Evolutionary conservation across 306 rosid species (phyloP).

Genomic region (Trifolium fragiferum): DNA sequence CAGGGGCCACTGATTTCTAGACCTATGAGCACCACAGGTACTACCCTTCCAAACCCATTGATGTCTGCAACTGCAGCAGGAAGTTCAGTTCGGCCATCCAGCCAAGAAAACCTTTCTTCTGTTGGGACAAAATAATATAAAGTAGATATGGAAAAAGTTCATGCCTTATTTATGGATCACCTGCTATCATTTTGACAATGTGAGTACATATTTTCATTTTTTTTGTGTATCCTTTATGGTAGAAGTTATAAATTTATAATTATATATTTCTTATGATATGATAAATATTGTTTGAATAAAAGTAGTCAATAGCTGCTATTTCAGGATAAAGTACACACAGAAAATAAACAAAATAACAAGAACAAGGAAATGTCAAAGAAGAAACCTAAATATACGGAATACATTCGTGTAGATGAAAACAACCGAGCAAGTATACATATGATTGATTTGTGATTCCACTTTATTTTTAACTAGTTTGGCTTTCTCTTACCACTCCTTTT

Average conservation of each 20-base stretch:
- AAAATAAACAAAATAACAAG: slow-evolving; percentile 1
- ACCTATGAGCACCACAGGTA: slow-evolving; percentile 54
- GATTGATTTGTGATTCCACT: slow-evolving; percentile 14
- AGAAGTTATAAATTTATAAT: slow-evolving; percentile 20
- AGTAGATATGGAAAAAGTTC: slow-evolving; percentile 34
- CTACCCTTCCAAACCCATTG: slow-evolving; percentile 55
- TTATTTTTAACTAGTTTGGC: slow-evolving; percentile 1
- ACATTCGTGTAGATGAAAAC: slow-evolving; percentile 13
- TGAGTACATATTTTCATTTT: slow-evolving; percentile 40
- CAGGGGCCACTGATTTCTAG: slow-evolving; percentile 68
- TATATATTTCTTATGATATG: neutral
- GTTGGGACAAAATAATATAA: slow-evolving; percentile 56
- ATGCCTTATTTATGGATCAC: slow-evolving; percentile 33
- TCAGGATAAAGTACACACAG: neutral
- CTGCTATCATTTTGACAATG: slow-evolving; percentile 43
- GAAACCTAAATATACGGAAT: neutral
- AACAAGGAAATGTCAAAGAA: neutral
- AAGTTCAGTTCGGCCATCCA: slow-evolving; percentile 61
- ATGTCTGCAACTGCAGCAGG: slow-evolving; percentile 56
- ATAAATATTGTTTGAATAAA: slow-evolving; percentile 21
- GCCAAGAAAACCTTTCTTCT: slow-evolving; percentile 65
- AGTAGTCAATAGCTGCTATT: slow-evolving; percentile 24
- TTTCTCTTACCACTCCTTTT: neutral
- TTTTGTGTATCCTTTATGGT: slow-evolving; percentile 6
- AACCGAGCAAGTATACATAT: neutral